A percentile compares a stretch with the other conserved stretches of the same genome.
Evolutionary conservation across 768 basidiomycete genomes (phyloP).

Genomic region (Dioszegia hungarica): DNA sequence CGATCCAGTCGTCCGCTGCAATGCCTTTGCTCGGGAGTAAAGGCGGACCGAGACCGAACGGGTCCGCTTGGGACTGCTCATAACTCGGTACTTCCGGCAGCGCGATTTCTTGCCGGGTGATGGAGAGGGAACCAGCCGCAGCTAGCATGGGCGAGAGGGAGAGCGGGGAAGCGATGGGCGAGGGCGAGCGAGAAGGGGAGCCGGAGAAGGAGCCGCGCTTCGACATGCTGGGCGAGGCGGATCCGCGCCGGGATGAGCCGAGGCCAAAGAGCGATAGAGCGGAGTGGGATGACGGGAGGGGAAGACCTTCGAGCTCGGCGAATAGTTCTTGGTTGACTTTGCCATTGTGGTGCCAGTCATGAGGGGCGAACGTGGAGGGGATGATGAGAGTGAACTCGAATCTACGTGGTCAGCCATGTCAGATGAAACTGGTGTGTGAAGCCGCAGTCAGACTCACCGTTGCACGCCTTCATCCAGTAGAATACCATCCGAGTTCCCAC

Average conservation of each 20-base stretch:
- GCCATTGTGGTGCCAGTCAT: slow-evolving; percentile 28
- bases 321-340: slow-evolving; percentile 23
- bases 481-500: slow-evolving; percentile 26
- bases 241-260: neutral
- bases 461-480: slow-evolving; percentile 36
- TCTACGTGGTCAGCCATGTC: no score
- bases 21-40: neutral
- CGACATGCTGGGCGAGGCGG: neutral
- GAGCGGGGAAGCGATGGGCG: neutral
- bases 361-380: slow-evolving; percentile 26
- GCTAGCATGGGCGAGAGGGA: slow-evolving; percentile 4
- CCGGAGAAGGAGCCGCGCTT: neutral
- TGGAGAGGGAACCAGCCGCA: slow-evolving; percentile 8
- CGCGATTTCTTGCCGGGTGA: slow-evolving; percentile 6
- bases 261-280: neutral
- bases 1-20: slow-evolving; percentile 21
- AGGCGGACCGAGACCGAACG: no score
- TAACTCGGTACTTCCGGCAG: slow-evolving; percentile 22
- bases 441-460: slow-evolving; percentile 9
- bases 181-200: slow-evolving; percentile 15
- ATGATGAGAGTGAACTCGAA: slow-evolving; percentile 37
- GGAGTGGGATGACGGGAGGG: slow-evolving; percentile 3
- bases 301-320: slow-evolving; percentile 30
- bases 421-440: no score
- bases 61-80: slow-evolving; percentile 6